Evolutionary conservation across 176 grass and related monocot species (phyloP), one percentile per base, ranked within the genome.

Genomic region (Tuctoria greenei): DNA sequence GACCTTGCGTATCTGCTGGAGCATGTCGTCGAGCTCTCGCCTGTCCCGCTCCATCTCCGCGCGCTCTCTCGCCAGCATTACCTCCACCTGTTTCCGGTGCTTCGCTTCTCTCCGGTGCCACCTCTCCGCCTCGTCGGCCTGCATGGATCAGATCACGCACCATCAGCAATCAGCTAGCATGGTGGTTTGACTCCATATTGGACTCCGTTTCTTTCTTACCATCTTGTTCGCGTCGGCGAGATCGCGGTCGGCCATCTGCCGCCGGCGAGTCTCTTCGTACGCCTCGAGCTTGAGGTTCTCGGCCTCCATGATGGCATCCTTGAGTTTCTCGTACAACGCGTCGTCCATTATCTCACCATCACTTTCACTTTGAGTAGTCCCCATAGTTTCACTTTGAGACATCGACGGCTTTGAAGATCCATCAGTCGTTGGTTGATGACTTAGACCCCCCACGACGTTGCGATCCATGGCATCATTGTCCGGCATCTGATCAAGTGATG

Each of bases 181-280:
- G n/a, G n/a, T n/a, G n/a, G n/a, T n/a, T n/a, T n/a, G n/a, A n/a
- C n/a, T n/a, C n/a, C n/a, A n/a, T n/a, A n/a, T n/a, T n/a, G n/a
- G n/a, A n/a, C n/a, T n/a, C n/a, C n/a, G n/a, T n/a, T 58, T 42
- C 42, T 5, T 72, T 0, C 18, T 61, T 76, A 93, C 91, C 52
- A 79, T 76, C 55, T n/a, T 83, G 16, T 82, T 81, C 20, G 74
- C 88, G 0, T 88, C 64, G 31, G 73, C 64, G 47, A 90, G 79
- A 36, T 90, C 88, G 21, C 85, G 80, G 60, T 90, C 91, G 15
- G 88, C 85, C 73, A 83, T 90, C 79, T 90, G 91, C 61, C 91
- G 91, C 66, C 82, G 79, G 12, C 85, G 69, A 21, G 75, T 63
- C 82, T 87, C 88, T 59, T 93, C 88, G 15, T 90, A 88, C 9